Evolutionary conservation across 192 early-diverging fungal genomes (phyloP).

Genomic region (Umbelopsis isabellina): DNA sequence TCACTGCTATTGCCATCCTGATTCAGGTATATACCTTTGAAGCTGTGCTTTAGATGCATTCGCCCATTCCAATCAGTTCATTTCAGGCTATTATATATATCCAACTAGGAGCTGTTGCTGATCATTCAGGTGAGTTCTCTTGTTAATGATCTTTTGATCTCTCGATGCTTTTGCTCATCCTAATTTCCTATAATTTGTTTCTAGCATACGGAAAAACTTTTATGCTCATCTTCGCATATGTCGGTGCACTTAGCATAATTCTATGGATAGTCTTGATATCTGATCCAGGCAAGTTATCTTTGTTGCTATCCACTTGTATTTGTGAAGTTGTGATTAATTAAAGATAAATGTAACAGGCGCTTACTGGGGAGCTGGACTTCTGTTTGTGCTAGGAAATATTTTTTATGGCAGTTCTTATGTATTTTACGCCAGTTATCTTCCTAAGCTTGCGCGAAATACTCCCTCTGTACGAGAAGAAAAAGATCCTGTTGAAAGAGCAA

Average conservation of each 20-base stretch:
- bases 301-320: not conserved
- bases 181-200: not conserved
- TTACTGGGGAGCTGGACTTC: constrained; percentile 44
- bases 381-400: constrained; percentile 32
- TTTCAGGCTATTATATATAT: constrained; percentile 47
- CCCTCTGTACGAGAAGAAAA: constrained; percentile 26
- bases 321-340: not conserved
- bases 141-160: not conserved
- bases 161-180: too few species aligned
- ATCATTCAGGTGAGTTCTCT: constrained; percentile 42
- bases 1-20: not conserved
- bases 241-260: not conserved
- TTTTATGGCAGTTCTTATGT: constrained; percentile 53
- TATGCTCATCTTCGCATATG: not conserved
- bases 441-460: constrained; percentile 43
- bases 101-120: constrained; percentile 48
- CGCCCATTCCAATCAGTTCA: not conserved
- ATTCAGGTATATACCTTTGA: not conserved
- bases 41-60: not conserved
- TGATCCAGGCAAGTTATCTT: not conserved
- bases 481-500: not conserved
- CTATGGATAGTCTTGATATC: not conserved
- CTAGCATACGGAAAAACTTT: not conserved
- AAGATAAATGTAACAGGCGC: constrained; percentile 27
- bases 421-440: constrained; percentile 58